A percentile compares a stretch with the other conserved stretches of the same genome.
These are phyloP conservation scores for Aspergillus sp. DNA, from an alignment of 2,329 filamentous ascomycete species.

Conservation along the genomic window DNA sequence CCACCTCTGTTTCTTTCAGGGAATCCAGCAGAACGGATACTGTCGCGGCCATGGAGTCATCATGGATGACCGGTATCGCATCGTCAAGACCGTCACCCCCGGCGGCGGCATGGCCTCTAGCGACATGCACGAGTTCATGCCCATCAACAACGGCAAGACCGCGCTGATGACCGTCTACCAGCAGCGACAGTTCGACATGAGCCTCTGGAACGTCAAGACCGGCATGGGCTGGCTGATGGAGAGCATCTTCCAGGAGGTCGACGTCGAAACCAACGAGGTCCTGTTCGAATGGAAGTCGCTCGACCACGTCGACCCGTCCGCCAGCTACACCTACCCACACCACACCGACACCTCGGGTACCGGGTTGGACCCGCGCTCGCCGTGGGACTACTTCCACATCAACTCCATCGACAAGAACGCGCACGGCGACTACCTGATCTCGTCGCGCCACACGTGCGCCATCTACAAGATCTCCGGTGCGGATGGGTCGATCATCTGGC, in stretches of 20 bases:
- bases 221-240: constrained; percentile 53
- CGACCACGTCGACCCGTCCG: constrained; percentile 48
- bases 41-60: constrained; percentile 53
- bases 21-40: constrained; percentile 51
- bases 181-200: constrained; percentile 48
- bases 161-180: constrained; percentile 43
- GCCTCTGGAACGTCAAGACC: constrained; percentile 38
- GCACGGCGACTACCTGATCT: constrained; percentile 42
- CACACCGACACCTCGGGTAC: constrained; percentile 48
- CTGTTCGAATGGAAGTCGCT: constrained; percentile 52
- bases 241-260: constrained; percentile 53
- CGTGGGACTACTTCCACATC: constrained; percentile 47
- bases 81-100: constrained; percentile 46
- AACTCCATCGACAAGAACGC: constrained; percentile 43
- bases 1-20: constrained; percentile 54
- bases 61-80: constrained; percentile 50
- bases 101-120: constrained; percentile 40
- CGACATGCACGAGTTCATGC: constrained; percentile 54
- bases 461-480: constrained; percentile 42
- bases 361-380: constrained; percentile 44
- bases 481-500: constrained; percentile 39
- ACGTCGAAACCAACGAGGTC: constrained; percentile 48
- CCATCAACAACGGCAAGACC: constrained; percentile 44
- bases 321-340: constrained; percentile 46
- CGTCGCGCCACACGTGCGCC: constrained; percentile 38